phyloP scores from a whole-genome alignment of 2,329 filamentous ascomycete species.

The Pyricularia grisea region DNA sequence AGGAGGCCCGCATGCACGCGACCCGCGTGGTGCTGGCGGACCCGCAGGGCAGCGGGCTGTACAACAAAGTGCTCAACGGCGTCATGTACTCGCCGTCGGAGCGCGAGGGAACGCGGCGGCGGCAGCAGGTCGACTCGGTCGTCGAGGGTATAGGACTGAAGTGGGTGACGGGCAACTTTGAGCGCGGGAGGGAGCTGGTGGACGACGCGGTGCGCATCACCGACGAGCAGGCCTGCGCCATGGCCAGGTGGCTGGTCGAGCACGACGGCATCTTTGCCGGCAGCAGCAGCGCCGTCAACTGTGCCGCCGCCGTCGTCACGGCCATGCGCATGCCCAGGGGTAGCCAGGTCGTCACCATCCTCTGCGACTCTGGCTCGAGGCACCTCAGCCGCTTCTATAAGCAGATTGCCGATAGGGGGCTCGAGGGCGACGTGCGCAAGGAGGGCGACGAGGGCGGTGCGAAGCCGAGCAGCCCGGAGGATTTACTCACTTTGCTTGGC shows the following conservation, averaged over 20 bases:
- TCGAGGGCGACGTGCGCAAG: slow-evolving; percentile 45
- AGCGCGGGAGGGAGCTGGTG: slow-evolving; percentile 74
- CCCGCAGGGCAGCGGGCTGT: slow-evolving; percentile 87
- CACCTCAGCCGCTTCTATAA: slow-evolving; percentile 84
- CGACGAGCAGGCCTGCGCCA: slow-evolving; percentile 79
- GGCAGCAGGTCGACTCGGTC: slow-evolving; percentile 89
- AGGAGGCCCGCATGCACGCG: slow-evolving; percentile 42
- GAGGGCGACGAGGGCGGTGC: slow-evolving; percentile 13
- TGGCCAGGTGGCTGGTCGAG: slow-evolving; percentile 96
- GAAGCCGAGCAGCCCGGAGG: neutral
- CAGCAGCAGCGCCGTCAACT: slow-evolving; percentile 95
- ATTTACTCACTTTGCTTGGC: neutral
- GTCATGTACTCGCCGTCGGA: slow-evolving; percentile 93
- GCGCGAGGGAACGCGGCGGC: slow-evolving; percentile 77
- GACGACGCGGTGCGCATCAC: slow-evolving; percentile 85
- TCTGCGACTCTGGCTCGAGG: slow-evolving; percentile 75
- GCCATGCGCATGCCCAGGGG: slow-evolving; percentile 52
- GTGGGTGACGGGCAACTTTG: slow-evolving; percentile 86
- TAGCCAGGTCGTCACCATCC: slow-evolving; percentile 68
- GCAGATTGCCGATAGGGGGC: slow-evolving; percentile 55
- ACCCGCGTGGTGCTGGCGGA: slow-evolving; percentile 78
- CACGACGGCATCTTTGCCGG: slow-evolving; percentile 92
- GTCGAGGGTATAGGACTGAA: slow-evolving; percentile 96
- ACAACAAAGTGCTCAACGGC: slow-evolving; percentile 83
- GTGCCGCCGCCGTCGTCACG: slow-evolving; percentile 65